Base-by-base conservation (phyloP, 2,329 filamentous ascomycete species). In the Bertia moriformis region DNA sequence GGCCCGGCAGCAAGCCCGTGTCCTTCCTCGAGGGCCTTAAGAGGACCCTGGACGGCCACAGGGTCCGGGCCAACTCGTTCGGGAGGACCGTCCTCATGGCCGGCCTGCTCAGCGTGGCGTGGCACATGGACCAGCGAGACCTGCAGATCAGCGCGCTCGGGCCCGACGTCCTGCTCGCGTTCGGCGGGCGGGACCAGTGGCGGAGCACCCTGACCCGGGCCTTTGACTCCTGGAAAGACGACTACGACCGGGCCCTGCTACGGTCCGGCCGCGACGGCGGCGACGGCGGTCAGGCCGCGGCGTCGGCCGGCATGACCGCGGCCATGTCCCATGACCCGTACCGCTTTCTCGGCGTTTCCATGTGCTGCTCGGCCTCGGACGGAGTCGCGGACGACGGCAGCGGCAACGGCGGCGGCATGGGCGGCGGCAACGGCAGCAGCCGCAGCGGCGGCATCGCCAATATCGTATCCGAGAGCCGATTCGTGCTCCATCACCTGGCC, bases 91-190 rank as follows among this genome's bases (percentile, higher is more conserved):
- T 94, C 35, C 67, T 98, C 39, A 96, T 96, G 87, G 83, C 89
- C 1, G 91, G 91, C 0, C 63, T 98, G 19, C 66, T 96, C 18
- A 95, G 86, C 47, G 86, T 96, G 19, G 91, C 83, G 52, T 96
- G 87, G 85, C 89, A 96, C 56, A 89, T 96, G 83, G 91, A 93
- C 53, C 88, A 95, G 56, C 74, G 89, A 51, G 91, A 96, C 54
- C 71, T 95, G 13, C 89, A 95, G 60, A 81, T 94, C 42, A 89
- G 80, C 54, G 87, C 87, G 1, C 69, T 96, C 0, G 87, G 74
- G 22, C 7, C 22, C 22, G 22, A n/a, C 12, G 84, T 87, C 12
- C 75, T 77, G 0, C 77, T 81, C 48, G 79, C 85, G 1, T 70
- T 94, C 1, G 89, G 89, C 3, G 87, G 83, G 3, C 78, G 87